Base-by-base conservation (phyloP, 176 grass and related monocot species). In the Aegilops longissima region DNA sequence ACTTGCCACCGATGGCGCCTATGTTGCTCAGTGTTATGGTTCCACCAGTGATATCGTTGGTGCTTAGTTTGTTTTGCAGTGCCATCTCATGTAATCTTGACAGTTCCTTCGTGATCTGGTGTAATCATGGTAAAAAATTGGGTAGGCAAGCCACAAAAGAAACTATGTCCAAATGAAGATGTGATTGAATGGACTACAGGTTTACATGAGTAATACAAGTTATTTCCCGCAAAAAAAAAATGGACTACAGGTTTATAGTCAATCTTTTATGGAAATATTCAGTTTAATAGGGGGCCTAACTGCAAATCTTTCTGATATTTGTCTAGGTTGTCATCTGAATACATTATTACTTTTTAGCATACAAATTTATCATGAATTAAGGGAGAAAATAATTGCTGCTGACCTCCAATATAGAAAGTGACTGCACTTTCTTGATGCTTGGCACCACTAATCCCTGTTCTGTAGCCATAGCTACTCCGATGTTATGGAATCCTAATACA, bases 11-110 rank as follows among this genome's bases (percentile, higher is more conserved):
- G 73, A 98, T 95, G 35, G 97, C 80, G 4, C 97, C 97, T 45
- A 98, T 98, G 86, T 98, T 98, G 92, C 94, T 98, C 39, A 98
- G 84, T 23, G 97, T 98, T 86, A 98, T 90, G 66, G 94, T 98
- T 84, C 92, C 97, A 75, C 87, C 97, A 45, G 76, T 84, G 88
- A 98, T 91, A 88, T 98, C 92, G 51, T 89, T 85, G 24, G 62
- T 76, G 86, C 36, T 90, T 91, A 96, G 82, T 71, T 70, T 96
- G 79, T 96, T 96, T 51, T 91, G 78, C 9, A 83, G 84, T 81
- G 97, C 97, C 85, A 93, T 87, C 65, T 90, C 87, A 71, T 96
- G 92, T 76, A 98, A 84, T 70, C 90, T 84, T 21, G 97, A 59
- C 77, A 98, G 38, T 90, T 98, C 93, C 62, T 94, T 87, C 4